Evolutionary conservation across 768 basidiomycete species (phyloP).

Genomic region (Hygrophorus russula): DNA sequence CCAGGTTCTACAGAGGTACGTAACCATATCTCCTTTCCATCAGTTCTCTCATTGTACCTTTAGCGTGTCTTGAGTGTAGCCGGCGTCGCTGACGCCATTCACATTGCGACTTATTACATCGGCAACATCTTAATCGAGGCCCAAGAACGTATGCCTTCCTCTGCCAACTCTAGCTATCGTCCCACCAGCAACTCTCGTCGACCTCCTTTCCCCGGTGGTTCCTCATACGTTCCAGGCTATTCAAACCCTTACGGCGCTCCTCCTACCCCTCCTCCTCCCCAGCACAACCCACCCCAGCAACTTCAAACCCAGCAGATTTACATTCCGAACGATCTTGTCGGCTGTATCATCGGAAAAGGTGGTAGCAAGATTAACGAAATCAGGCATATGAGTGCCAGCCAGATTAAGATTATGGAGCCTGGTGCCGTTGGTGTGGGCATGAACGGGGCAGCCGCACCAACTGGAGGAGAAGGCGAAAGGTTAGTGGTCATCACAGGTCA

Average conservation of each 20-base stretch:
- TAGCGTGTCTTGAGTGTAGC: conserved; percentile 96
- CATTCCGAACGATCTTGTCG: conserved; percentile 95
- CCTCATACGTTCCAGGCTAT: conserved; percentile 66
- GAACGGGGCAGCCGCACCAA: conserved; percentile 58
- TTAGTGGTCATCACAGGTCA: conserved; percentile 96
- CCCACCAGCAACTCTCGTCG: conserved; percentile 49
- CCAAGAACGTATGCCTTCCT: conserved; percentile 71
- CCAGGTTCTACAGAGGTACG: conserved; percentile 97
- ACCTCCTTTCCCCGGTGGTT: conserved; percentile 25
- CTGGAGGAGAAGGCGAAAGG: conserved; percentile 77
- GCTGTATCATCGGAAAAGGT: conserved; percentile 95
- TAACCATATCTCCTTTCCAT: conserved; percentile 6
- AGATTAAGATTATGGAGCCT: conserved; percentile 98
- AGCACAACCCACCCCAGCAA: conserved; percentile 54
- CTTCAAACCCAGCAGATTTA: conserved; percentile 96
- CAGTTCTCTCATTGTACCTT: conserved; percentile 9
- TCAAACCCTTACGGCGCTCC: conserved; percentile 32
- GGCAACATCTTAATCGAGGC: conserved; percentile 96
- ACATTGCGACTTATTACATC: conserved; percentile 99
- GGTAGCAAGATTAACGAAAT: conserved; percentile 99
- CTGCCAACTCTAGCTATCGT: conserved; percentile 54
- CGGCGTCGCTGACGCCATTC: conserved; percentile 97
- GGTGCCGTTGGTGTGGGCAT: conserved; percentile 63
- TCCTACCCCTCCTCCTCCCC: conserved; percentile 25
- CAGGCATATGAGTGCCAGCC: conserved; percentile 86